Evolutionary conservation across 495 filamentous ascomycete genomes (phyloP), one percentile per base, ranked within the genome.

Genomic region (Choiromyces venosus): DNA sequence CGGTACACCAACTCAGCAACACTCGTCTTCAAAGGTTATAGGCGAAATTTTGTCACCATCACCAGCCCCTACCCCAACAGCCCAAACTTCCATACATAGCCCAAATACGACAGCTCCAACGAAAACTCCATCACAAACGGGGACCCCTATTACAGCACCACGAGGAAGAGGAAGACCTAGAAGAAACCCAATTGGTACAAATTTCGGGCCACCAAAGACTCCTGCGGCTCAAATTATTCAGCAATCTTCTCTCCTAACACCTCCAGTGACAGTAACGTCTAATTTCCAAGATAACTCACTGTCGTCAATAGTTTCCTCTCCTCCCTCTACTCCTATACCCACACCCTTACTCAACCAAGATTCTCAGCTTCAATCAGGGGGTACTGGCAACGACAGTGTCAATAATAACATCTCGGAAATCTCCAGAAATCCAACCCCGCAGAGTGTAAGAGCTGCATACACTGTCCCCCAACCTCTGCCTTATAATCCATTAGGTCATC

Each of bases 371-470:
- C 52, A 29, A 14, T 18, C 52, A 18, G 33, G 52, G 25, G 25
- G 12, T 16, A 16, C 25, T 18, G 52, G 25, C 52, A 29, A 12
- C 52, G 52, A 61, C 3, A 16, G 52, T 29, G 25, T 61, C 12
- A 33, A 12, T 4, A 29, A 12, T 29, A 56, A 18, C 25, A 61
- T 61, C 25, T 16, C 52, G n/a, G 52, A 18, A 33, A 39, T 56
- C 18, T 67, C 65, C 18, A 78, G 68, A 35, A 68, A 71, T 37
- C 71, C 77, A 36, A 79, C 77, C 0, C 76, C 77, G 0, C 77
- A 72, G 37, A 79, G 76, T 37, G 76, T 79, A 44, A 78, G 78
- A 68, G 67, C 52, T 25, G 66, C 76, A 7, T 40, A 67, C 52
- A 36, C 72, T 29, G 56, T 21, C 10, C 74, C 38, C 9, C 72